phyloP scores from a whole-genome alignment of 805 yeast genomes.

The Metschnikowia colocasiae region DNA sequence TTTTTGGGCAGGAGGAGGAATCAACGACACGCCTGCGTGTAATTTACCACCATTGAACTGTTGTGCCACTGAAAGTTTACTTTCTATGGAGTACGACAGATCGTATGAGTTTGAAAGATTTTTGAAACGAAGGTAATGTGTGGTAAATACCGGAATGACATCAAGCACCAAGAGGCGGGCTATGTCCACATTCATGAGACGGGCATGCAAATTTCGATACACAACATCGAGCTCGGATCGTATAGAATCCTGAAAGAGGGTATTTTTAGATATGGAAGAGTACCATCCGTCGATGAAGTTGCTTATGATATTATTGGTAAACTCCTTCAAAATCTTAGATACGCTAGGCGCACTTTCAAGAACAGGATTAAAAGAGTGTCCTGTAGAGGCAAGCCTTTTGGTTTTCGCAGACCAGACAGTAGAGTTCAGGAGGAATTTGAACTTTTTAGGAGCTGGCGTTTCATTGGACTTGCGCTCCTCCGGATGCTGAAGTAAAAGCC shows the following conservation, averaged over 20 bases:
- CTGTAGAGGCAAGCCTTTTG: background rate
- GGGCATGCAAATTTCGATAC: slow-evolving; percentile 37
- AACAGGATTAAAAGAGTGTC: background rate
- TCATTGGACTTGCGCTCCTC: slow-evolving; percentile 1
- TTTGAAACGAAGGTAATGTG: slow-evolving; percentile 55
- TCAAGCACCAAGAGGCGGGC: slow-evolving; percentile 55
- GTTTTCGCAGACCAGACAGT: background rate
- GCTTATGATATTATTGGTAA: slow-evolving; percentile 45
- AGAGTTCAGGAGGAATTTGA: background rate
- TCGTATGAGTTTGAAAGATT: slow-evolving; percentile 14
- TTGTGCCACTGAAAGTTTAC: slow-evolving; percentile 39
- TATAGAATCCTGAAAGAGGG: slow-evolving; percentile 37
- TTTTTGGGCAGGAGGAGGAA: slow-evolving; percentile 26
- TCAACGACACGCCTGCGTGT: slow-evolving; percentile 52
- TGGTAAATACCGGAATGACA: slow-evolving; percentile 61
- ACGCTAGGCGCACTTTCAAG: slow-evolving; percentile 25
- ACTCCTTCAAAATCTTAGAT: slow-evolving; percentile 49
- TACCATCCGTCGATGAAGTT: slow-evolving; percentile 62
- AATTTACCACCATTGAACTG: slow-evolving; percentile 49
- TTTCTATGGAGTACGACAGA: slow-evolving; percentile 29
- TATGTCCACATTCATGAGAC: slow-evolving; percentile 47
- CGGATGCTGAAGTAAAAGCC: background rate
- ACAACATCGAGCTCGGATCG: slow-evolving; percentile 42
- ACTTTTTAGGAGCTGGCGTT: background rate
- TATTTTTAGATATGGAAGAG: slow-evolving; percentile 35